Base-by-base conservation (phyloP, 2,329 filamentous ascomycete species). In the Leptographium flavum region DNA sequence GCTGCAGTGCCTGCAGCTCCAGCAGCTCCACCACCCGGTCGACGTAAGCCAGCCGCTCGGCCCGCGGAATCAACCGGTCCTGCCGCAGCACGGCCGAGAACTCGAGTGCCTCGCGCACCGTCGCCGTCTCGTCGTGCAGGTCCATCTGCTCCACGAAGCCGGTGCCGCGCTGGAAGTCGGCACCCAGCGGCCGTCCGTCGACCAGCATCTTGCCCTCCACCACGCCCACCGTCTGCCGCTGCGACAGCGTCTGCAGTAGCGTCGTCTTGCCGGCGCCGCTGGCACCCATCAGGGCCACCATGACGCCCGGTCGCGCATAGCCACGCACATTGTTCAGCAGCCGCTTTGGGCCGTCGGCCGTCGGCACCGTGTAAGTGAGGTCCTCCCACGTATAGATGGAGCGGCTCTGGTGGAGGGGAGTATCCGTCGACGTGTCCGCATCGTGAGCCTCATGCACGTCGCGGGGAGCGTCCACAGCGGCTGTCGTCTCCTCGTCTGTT, bases 211-310 rank as follows among this genome's bases (percentile, higher is more conserved):
- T 81, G 45, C 88, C 88, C 7, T 76, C 79, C 40, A 94, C 85
- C 17, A 94, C 81, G 63, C 88, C 88, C 79, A 92, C 90, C 1
- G 84, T 87, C 11, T 83, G 83, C 59, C 88, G 81, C 48, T 83
- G 84, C 39, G 88, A 88, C 52, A 95, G 70, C 31, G 85, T 84
- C 62, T 94, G 85, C 28, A 95, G 67, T 25, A 95, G 73, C 1
- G 88, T 94, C 0, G 88, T 95, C 63, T 95, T 95, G 47, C 88
- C 88, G n/a, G 88, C 88, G 53, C 88, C 87, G 28, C 83, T 87
- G 8, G 88, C 85, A 65, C 87, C 84, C 49, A 17, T 15, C 5
- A 69, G 37, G n/a, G n/a, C n/a, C n/a, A n/a, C n/a, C n/a, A n/a
- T n/a, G n/a, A n/a, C n/a, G n/a, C n/a, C n/a, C n/a, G n/a, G n/a